Evolutionary conservation across 2,329 filamentous ascomycete genomes (phyloP), one percentile per base, ranked within the genome.

Genomic region (Purpureocillium takamizusanense): DNA sequence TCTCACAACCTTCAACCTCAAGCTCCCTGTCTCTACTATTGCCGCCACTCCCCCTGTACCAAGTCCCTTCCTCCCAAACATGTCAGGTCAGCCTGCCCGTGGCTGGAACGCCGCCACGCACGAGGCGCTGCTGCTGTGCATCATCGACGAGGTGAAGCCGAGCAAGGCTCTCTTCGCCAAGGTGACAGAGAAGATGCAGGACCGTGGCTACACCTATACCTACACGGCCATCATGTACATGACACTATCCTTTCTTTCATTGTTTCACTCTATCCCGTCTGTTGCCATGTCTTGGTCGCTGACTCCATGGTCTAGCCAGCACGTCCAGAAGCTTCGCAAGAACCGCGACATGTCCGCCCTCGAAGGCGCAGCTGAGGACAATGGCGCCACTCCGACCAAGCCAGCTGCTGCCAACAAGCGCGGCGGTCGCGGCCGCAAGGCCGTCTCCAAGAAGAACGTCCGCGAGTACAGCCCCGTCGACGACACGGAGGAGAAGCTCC

Each of bases 311-410:
- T 38, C 37, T 35, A 70, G 67, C 33, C 67, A 70, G 47, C 67
- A 70, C 27, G 58, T 70, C 7, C 62, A 66, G 45, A 70, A 69
- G 46, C 56, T 70, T 4, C 62, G 62, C 42, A 57, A 54, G 42
- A 53, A 44, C 29, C 55, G 59, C 6, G 59, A 61, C n/a, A 51
- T 49, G 5, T 31, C 43, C 11, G 49, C 39, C 7, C 44, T 56
- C 15, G 33, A 51, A 25, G 49, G 46, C 13, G 46, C 46, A 0
- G 38, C 46, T 7, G 43, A 43, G 14, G 40, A 37, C 7, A 17
- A 41, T 13, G 21, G 10, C 21, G 36, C 36, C 15, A 16, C 37
- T 11, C 41, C 49, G 1, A 36, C 36, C 12, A 53, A 49, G 38
- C 18, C 45, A 25, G 21, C 21, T 25, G 21, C 21, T n/a, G n/a